Base-by-base conservation (phyloP, 2,329 filamentous ascomycete genomes). In the Atkinsonella hypoxylon region DNA sequence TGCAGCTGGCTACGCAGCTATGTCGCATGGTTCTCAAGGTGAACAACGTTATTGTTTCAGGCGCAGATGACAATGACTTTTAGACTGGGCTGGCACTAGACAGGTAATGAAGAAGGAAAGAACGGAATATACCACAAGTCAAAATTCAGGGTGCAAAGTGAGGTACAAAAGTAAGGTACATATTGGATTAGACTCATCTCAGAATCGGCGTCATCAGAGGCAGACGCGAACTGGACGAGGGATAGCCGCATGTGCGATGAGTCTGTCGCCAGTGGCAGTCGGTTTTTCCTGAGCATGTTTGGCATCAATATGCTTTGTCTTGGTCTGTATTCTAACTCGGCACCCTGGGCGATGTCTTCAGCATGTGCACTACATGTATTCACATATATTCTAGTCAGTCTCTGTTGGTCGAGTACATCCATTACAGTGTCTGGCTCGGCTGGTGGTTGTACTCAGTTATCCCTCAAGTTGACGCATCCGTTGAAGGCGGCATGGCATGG, bases 21-120 rank as follows among this genome's bases (percentile, higher is more conserved):
- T 97, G 93, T 76, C 83, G 93, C 58, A 97, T 98, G 91, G 90
- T 96, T 58, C 78, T 96, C 60, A 96, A 95, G 82, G 82, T 90
- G 66, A 95, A 96, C 76, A 95, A 95, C 67, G 90, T 96, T 57
- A 95, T 96, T 68, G 83, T 96, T 61, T 82, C 89, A 53, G 90
- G 90, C 51, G 82, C 81, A 57, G 90, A 90, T 59, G 87, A 95
- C 56, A 81, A 91, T 58, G 89, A 95, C 60, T 95, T 85, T 70
- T 95, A 85, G 68, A 65, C 22, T 47, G 50, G 18, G 45, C 50
- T 39, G 8, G 26, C 36, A 48, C 36, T 53, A 54, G 55, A 57
- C 20, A 31, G 22, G 15, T 9, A n/a, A 44, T 26, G 26, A 44
- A 22, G 15, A 44, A 31, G 26, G 22, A 26, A 31, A 31, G 26